Base-by-base conservation (phyloP, 2,329 filamentous ascomycete species). In the Penicillium oxalicum region DNA sequence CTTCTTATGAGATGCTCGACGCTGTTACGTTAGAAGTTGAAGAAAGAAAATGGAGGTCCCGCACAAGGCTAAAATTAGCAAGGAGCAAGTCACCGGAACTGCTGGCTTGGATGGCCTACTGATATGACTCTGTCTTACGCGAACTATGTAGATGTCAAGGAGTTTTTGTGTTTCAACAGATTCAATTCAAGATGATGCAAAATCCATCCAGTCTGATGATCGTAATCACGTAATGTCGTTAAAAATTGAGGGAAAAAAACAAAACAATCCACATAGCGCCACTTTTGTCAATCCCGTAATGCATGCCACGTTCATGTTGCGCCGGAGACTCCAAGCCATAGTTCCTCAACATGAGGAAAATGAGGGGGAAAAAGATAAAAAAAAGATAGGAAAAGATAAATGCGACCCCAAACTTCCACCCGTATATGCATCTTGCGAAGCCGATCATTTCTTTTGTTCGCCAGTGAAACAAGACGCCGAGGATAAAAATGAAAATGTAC, bases 161-260 rank as follows among this genome's bases (percentile, higher is more conserved):
- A 18, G 18, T 18, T 18, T 18, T 18, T 18, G 18, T 18, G 18
- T 18, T 18, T 18, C 18, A 32, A 33, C 40, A 26, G 28, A 4
- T 24, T 45, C 33, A 44, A 34, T 36, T 36, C 32, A 3, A 40
- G 36, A 42, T 44, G 45, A 35, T 39, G 35, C 44, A 29, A 44
- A 49, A 43, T 51, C 45, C 37, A 43, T 11, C 44, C 13, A 29
- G 35, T 41, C 36, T 42, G 27, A 40, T 48, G 43, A 32, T 51
- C 45, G 45, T 53, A 44, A 45, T 47, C 45, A 43, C 54, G 54
- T 56, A 18, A 56, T 50, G 41, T 56, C 54, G 52, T 56, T 42
- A 52, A 45, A 28, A 45, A 36, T 39, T 18, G 18, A 18, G 18
- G 18, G 2, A 18, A 18, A 18, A 18, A 18, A 18, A 18, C 2